phyloP scores from a whole-genome alignment of 345 rosid genomes.

The Corymbia maculata region DNA sequence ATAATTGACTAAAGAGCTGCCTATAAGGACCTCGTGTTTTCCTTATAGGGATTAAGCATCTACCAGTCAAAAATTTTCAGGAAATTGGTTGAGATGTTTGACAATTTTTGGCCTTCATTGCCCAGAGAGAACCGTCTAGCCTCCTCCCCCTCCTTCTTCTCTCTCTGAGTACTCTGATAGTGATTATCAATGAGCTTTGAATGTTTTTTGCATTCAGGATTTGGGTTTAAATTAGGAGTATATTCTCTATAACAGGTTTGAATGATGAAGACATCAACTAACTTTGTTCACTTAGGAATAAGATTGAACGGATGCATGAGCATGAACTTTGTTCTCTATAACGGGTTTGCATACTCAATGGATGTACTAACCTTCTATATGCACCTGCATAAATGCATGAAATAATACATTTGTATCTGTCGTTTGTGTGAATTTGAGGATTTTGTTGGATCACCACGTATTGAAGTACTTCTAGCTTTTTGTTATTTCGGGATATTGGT shows the following conservation, averaged over 20 bases:
- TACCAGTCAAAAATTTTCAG: not conserved
- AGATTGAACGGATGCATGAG: not conserved
- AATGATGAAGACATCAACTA: not conserved
- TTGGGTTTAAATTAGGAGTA: not conserved
- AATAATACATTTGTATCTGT: not conserved
- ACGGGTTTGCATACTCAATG: not conserved
- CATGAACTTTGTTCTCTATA: not conserved
- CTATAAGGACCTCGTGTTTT: not conserved
- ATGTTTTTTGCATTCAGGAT: not conserved
- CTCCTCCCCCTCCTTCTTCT: not conserved
- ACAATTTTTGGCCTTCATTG: not conserved
- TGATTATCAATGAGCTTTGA: not conserved
- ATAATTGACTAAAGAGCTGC: not conserved
- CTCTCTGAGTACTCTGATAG: not conserved
- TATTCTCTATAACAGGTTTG: not conserved
- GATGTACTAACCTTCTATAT: not conserved
- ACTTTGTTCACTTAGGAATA: not conserved
- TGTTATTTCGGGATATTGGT: not conserved
- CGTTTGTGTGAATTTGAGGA: not conserved
- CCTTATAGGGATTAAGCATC: not conserved
- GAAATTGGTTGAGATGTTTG: not conserved
- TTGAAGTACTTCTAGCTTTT: not conserved
- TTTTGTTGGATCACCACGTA: not conserved
- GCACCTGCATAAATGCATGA: not conserved
- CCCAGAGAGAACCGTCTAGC: not conserved